Conservation (phyloP, 176 grass and related monocot genomes). For the Poa pratensis region DNA sequence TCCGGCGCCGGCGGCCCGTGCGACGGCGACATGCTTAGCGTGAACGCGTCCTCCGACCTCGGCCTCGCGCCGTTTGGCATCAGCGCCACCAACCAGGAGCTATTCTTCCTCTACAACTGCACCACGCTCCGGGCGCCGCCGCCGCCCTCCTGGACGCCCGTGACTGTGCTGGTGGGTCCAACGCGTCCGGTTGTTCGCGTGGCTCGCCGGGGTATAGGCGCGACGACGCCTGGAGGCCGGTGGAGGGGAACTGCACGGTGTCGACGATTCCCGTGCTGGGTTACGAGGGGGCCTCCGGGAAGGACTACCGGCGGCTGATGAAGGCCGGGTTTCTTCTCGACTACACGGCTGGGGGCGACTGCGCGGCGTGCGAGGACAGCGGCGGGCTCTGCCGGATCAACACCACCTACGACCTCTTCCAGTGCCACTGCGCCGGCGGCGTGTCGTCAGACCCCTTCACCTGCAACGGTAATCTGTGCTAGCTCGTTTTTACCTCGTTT, state of each 20-base stretch:
- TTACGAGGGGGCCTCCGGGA: not conserved
- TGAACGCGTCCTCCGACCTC: slow-evolving; percentile 32
- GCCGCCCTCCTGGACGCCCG: not conserved
- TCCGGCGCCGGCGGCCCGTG: not conserved
- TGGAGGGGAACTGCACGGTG: slow-evolving; percentile 30
- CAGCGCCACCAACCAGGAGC: slow-evolving; percentile 39
- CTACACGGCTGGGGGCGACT: slow-evolving; percentile 11
- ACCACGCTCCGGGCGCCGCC: rapidly evolving
- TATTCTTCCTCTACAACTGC: slow-evolving; percentile 57
- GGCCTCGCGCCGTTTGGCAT: slow-evolving; percentile 25
- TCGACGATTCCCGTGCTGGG: slow-evolving; percentile 43
- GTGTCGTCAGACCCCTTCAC: too few relatives aligned
- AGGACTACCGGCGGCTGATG: slow-evolving; percentile 33
- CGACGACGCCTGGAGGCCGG: rapidly evolving
- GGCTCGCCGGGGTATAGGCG: slow-evolving; percentile 27
- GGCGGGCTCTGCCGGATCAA: slow-evolving; percentile 36
- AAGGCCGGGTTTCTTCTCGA: slow-evolving; percentile 49
- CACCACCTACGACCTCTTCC: not conserved
- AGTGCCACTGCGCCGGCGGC: slow-evolving; percentile 44
- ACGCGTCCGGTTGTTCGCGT: not conserved
- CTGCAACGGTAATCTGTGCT: slow-evolving; percentile 32
- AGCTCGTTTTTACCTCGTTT: too few relatives aligned
- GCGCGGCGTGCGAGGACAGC: not conserved
- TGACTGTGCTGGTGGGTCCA: slow-evolving; percentile 16
- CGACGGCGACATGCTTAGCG: not conserved